Percentiles rank a stretch among this genome's conserved stretches.
These are phyloP conservation scores for Fraxinus greggii DNA, from an alignment of 305 asterid species.

Conservation along the genomic window DNA sequence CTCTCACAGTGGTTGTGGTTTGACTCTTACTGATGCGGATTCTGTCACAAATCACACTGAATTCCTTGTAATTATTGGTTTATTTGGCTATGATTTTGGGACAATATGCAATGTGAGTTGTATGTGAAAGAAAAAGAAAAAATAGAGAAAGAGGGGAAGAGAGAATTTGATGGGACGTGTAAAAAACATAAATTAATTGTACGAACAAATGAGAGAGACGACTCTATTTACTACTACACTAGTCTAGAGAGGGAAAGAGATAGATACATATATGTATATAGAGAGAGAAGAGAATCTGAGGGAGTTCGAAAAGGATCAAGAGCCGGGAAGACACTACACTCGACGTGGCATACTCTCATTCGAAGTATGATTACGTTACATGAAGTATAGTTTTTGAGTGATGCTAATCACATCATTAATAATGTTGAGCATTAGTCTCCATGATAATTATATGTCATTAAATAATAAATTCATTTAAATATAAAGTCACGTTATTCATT, in stretches of 20 bases:
- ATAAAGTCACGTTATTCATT: too few relatives aligned
- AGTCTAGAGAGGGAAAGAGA: neutral
- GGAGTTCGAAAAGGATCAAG: too few relatives aligned
- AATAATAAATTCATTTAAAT: too few relatives aligned
- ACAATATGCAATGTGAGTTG: neutral
- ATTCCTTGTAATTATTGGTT: neutral
- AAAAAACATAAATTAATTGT: neutral
- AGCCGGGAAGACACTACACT: too few relatives aligned
- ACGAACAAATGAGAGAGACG: neutral
- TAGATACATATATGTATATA: too few relatives aligned
- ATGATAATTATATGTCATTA: too few relatives aligned
- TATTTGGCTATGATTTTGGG: neutral
- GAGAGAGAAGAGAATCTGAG: too few relatives aligned
- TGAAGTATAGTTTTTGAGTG: too few relatives aligned
- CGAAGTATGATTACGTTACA: too few relatives aligned
- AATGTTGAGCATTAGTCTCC: too few relatives aligned
- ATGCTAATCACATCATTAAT: too few relatives aligned
- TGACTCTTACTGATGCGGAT: neutral
- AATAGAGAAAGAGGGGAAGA: conserved; percentile 9
- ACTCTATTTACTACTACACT: neutral
- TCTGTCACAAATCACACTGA: neutral
- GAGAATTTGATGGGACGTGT: neutral
- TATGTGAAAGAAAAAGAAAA: neutral
- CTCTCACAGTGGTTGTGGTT: neutral
- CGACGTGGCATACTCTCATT: too few relatives aligned